These are phyloP conservation scores for Linnemannia hyalina DNA, from an alignment of 192 early-diverging fungal species.

Conservation along the genomic window DNA sequence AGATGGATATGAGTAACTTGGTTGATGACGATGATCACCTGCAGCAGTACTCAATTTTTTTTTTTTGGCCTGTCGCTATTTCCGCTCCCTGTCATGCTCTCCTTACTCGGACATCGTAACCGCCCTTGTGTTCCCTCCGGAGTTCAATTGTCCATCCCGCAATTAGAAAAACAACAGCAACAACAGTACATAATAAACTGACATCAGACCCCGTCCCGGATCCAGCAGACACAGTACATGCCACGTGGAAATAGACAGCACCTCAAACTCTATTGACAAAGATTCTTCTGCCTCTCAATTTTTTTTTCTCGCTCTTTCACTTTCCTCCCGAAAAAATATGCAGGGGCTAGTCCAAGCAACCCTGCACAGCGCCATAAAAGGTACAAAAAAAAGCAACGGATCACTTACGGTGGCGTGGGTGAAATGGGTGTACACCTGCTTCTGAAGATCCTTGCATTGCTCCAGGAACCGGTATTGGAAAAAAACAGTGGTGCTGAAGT, in stretches of 20 bases:
- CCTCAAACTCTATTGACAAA: not conserved
- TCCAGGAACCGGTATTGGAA: conserved; percentile 61
- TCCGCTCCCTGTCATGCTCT: too few relatives aligned
- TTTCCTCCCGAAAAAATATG: not conserved
- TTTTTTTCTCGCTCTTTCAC: not conserved
- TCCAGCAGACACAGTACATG: not conserved
- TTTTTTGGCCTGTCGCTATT: not conserved
- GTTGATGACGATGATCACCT: too few relatives aligned
- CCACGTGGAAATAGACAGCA: not conserved
- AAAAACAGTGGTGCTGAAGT: conserved; percentile 58
- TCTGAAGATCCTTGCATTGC: conserved; percentile 58
- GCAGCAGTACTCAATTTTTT: not conserved
- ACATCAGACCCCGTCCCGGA: not conserved
- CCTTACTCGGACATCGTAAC: not conserved
- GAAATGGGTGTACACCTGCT: conserved; percentile 64
- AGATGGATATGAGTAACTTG: not conserved
- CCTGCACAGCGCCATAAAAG: not conserved
- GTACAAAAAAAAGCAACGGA: not conserved
- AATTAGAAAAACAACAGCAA: conserved; percentile 2
- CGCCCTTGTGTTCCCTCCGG: not conserved
- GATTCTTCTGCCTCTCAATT: not conserved
- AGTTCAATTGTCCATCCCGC: not conserved
- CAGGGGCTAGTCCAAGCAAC: not conserved
- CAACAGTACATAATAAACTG: too few relatives aligned
- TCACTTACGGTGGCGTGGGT: conserved; percentile 63